Percentiles rank a stretch among this genome's conserved stretches.
phyloP scores from a whole-genome alignment of 2,329 filamentous ascomycete species.

The Colletotrichum spinosum region DNA sequence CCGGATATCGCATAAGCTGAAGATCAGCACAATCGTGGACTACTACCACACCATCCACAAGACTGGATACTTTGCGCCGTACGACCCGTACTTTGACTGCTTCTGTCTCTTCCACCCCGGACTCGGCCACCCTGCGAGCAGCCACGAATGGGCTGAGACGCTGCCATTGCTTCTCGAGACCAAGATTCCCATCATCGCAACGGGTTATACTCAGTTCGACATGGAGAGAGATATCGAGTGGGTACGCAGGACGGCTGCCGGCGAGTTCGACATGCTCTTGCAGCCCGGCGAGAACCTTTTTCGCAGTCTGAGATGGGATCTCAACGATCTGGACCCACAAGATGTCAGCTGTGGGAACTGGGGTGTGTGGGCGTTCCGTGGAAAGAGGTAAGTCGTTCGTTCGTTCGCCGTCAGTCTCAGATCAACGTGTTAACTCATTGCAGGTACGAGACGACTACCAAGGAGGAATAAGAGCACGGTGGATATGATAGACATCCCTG shows the following conservation, averaged over 20 bases:
- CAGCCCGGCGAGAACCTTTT: constrained; percentile 95
- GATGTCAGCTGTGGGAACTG: constrained; percentile 97
- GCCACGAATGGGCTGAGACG: constrained; percentile 94
- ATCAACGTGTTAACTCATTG: constrained; percentile 44
- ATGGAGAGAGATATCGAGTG: constrained; percentile 93
- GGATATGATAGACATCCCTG: not conserved
- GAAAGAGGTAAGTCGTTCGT: constrained; percentile 80
- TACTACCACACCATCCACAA: constrained; percentile 98
- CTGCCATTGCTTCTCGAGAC: constrained; percentile 92
- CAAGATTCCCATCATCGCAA: constrained; percentile 93
- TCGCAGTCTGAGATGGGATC: constrained; percentile 93
- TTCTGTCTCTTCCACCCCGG: constrained; percentile 98
- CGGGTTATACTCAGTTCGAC: constrained; percentile 95
- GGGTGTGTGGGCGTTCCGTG: constrained; percentile 96
- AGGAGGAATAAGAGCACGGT: constrained; percentile 48
- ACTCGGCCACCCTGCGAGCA: constrained; percentile 91
- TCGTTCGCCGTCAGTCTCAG: not conserved
- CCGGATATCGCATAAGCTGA: constrained; percentile 87
- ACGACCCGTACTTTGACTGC: constrained; percentile 98
- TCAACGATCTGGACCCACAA: constrained; percentile 94
- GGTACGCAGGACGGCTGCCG: constrained; percentile 85
- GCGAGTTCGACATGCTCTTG: constrained; percentile 92
- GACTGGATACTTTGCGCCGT: constrained; percentile 90
- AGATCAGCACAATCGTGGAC: constrained; percentile 97
- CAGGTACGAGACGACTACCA: constrained; percentile 73